Evolutionary conservation across 2,329 filamentous ascomycete genomes (phyloP), one percentile per base, ranked within the genome.

Genomic region (Colletotrichum neosansevieriae): DNA sequence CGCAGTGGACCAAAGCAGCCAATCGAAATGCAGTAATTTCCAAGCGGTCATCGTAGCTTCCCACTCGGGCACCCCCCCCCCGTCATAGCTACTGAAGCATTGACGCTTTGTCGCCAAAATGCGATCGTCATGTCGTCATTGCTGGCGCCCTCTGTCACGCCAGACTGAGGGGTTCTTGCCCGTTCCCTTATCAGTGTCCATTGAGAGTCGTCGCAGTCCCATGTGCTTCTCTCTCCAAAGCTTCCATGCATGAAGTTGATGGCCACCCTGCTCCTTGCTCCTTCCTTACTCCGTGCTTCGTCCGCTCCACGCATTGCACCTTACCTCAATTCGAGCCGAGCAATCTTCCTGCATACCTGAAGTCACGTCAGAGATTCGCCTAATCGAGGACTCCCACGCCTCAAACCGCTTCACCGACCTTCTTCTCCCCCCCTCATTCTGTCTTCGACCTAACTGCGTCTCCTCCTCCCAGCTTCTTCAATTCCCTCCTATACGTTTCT

Each of bases 31-130:
- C 10, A n/a, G 10, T 3, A 21, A 36, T 66, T 66, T 62, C 40
- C 63, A 66, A 66, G 63, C 63, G 29, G 58, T 47, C 40, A 21
- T 38, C 32, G 40, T 15, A 32, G n/a, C 6, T 44, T n/a, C 17
- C 21, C n/a, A n/a, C n/a, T n/a, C n/a, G n/a, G n/a, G n/a, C n/a
- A n/a, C n/a, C n/a, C 21, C 21, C 4, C 21, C 38, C 49, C 45
- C 45, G 57, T 58, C 40, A 58, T 34, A 38, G 40, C 56, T 58
- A 15, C 56, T 4, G 42, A 38, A 47, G 17, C 10, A 36, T 38
- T 42, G 45, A 40, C 36, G 45, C 44, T 40, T 29, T 24, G 47
- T 21, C 32, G 51, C 40, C 24, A 47, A 13, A 15, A 9, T n/a
- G 12, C n/a, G 34, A 24, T 19, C 47, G 42, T 58, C 56, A 47